Percentiles rank a stretch among this genome's conserved stretches.
Evolutionary conservation across 208 protist species (phyloP).

Genomic region (Trypanosoma melophagium): DNA sequence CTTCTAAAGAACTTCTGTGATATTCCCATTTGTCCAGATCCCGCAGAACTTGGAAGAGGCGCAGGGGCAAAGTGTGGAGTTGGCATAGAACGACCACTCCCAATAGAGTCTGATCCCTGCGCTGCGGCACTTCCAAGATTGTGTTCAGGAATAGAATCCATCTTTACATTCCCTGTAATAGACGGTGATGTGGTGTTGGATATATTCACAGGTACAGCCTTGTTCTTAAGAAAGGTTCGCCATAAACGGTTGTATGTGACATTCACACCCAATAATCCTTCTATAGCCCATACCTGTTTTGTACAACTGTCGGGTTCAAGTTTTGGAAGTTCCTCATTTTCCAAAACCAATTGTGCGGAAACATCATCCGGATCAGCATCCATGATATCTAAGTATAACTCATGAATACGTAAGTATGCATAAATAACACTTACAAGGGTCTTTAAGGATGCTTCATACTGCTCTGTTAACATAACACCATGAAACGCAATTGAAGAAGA

Average conservation of each 20-base stretch:
- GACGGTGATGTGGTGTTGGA: not conserved
- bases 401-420: conserved; percentile 34
- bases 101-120: conserved; percentile 11
- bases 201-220: not conserved
- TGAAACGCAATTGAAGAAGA: not conserved
- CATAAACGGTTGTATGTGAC: conserved; percentile 23
- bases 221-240: conserved; percentile 1
- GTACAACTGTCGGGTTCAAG: conserved; percentile 18
- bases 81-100: conserved; percentile 23
- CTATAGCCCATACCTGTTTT: conserved; percentile 24
- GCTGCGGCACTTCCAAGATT: not conserved
- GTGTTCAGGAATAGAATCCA: not conserved
- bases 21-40: conserved; percentile 15
- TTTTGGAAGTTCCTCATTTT: conserved; percentile 18
- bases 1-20: conserved; percentile 16
- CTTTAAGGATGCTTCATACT: conserved; percentile 14
- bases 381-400: conserved; percentile 27
- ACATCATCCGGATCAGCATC: conserved; percentile 4
- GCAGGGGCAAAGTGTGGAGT: conserved; percentile 26
- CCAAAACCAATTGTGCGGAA: not conserved
- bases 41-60: conserved; percentile 20
- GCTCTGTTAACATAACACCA: conserved; percentile 6
- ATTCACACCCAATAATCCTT: conserved; percentile 23
- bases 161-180: not conserved
- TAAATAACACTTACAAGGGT: conserved; percentile 31